These are phyloP conservation scores for Colletotrichum lentis DNA, from an alignment of 2,329 filamentous ascomycete species.

Conservation along the genomic window DNA sequence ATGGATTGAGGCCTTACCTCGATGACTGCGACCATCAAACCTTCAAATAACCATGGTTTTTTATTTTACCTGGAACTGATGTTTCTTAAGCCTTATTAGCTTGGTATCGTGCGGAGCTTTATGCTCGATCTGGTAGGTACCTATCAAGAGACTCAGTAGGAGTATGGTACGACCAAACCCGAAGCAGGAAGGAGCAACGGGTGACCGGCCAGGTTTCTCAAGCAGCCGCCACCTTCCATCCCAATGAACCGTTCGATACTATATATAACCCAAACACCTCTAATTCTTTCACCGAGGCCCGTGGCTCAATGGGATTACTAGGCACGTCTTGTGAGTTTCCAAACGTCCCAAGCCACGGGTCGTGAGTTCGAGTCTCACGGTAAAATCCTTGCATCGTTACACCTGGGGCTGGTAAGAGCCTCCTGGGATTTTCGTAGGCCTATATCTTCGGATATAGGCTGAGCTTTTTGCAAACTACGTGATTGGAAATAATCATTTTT, in stretches of 20 bases:
- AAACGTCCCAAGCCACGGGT: background rate
- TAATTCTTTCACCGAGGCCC: background rate
- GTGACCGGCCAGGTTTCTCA: background rate
- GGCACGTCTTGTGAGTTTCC: background rate
- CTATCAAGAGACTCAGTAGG: no score
- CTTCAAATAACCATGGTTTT: no score
- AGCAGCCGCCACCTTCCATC: background rate
- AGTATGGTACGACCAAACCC: background rate
- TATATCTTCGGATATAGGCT: background rate
- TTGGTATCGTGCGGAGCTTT: no score
- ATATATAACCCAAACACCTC: no score
- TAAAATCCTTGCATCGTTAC: slow-evolving; percentile 2
- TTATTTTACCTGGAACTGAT: no score
- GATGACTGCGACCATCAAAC: no score
- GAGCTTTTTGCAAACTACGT: background rate
- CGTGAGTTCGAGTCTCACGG: background rate
- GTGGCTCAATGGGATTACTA: background rate
- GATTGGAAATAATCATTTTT: background rate
- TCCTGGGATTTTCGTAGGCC: slow-evolving; percentile 4
- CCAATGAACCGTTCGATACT: background rate
- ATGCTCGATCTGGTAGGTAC: no score
- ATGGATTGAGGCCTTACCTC: no score
- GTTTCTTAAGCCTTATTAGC: no score
- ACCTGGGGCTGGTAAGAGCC: slow-evolving; percentile 4
- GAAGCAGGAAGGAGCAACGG: background rate